phyloP scores from a whole-genome alignment of 306 rosid genomes.

The Vigna radiata region DNA sequence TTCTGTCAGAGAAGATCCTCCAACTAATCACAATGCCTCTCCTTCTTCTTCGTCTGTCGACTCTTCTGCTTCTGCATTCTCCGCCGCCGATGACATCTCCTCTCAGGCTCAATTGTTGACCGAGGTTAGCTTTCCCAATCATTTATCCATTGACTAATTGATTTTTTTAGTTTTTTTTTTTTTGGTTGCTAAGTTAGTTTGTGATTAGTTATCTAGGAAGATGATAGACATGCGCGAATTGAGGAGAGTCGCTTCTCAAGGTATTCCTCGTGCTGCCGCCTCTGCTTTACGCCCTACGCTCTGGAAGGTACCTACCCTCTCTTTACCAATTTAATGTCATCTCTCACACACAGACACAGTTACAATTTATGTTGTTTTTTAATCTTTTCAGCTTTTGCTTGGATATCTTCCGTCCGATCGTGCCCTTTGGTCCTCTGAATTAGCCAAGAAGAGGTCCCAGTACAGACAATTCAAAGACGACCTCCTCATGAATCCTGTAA shows the following conservation, averaged over 20 bases:
- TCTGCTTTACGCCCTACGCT: conserved; percentile 84
- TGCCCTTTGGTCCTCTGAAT: conserved; percentile 80
- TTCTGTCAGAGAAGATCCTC: conserved; percentile 44
- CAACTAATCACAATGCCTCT: conserved; percentile 42
- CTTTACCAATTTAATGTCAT: background rate
- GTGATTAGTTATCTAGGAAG: conserved; percentile 74
- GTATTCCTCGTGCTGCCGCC: conserved; percentile 79
- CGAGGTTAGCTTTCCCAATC: conserved; percentile 58
- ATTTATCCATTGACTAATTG: background rate
- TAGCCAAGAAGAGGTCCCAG: conserved; percentile 89
- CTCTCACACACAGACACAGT: background rate
- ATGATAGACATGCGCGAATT: conserved; percentile 68
- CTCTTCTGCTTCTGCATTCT: conserved; percentile 23
- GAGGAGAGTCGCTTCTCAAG: conserved; percentile 81
- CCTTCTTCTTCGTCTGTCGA: conserved; percentile 37
- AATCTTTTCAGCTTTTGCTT: conserved; percentile 71
- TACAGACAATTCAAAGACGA: conserved; percentile 91
- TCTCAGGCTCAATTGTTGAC: conserved; percentile 62
- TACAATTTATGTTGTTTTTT: background rate
- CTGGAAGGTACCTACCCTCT: conserved; percentile 72
- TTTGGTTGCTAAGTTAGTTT: background rate
- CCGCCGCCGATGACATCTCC: conserved; percentile 67
- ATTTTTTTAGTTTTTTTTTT: background rate
- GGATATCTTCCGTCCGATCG: conserved; percentile 88
- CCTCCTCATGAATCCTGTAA: conserved; percentile 91